Conservation (phyloP, 164 flowering plant species). For the Sedum album region DNA sequence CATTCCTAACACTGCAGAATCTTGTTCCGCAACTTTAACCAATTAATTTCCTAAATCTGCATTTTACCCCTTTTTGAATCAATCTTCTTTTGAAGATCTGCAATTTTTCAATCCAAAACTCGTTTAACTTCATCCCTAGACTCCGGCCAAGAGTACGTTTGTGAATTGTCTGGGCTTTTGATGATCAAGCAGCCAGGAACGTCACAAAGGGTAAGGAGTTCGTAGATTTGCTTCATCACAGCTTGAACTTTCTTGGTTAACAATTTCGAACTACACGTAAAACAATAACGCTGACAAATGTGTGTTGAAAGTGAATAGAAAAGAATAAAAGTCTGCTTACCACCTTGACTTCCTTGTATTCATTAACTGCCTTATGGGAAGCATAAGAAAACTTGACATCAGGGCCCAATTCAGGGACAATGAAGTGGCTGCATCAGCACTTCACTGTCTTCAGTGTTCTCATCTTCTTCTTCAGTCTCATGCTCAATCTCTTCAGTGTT, state of each 20-base stretch:
- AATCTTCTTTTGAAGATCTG: too few species aligned
- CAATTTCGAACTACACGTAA: too few species aligned
- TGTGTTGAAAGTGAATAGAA: not conserved
- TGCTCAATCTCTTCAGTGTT: too few species aligned
- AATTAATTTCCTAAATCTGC: too few species aligned
- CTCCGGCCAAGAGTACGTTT: not conserved
- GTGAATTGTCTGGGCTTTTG: not conserved
- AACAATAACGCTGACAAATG: not conserved
- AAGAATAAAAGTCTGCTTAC: constrained; percentile 24
- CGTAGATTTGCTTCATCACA: not conserved
- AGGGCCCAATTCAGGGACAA: constrained; percentile 94
- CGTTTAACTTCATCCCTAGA: not conserved
- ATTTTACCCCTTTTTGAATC: too few species aligned
- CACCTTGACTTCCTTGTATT: constrained; percentile 84
- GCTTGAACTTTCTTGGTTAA: not conserved
- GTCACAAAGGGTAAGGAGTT: not conserved
- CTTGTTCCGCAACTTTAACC: too few species aligned
- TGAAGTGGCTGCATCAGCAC: constrained; percentile 56
- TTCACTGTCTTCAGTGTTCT: too few species aligned
- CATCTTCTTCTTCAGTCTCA: too few species aligned
- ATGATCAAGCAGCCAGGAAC: not conserved
- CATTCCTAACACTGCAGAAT: too few species aligned
- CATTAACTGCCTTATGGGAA: constrained; percentile 86
- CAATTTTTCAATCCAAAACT: not conserved
- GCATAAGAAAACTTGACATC: constrained; percentile 78